Conservation (phyloP, 2,329 filamentous ascomycete genomes). For the Venturia effusa region DNA sequence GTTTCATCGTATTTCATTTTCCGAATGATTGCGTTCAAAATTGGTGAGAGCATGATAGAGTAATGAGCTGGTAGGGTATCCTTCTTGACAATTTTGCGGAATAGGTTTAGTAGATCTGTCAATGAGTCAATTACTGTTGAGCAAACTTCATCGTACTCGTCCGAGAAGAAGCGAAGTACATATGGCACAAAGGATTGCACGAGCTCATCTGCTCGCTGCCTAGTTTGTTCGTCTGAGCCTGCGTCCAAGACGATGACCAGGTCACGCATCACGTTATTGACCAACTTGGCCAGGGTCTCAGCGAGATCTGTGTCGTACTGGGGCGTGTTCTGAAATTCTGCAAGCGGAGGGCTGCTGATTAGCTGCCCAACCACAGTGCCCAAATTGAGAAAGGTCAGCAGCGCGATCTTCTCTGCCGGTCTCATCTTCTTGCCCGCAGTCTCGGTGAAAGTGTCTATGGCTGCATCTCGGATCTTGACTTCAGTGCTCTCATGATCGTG, state of each 20-base stretch:
- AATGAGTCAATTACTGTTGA: constrained; percentile 89
- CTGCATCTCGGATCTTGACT: constrained; percentile 62
- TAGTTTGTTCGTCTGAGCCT: constrained; percentile 50
- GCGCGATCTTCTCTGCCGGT: constrained; percentile 79
- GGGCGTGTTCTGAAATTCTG: constrained; percentile 66
- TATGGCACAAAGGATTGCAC: constrained; percentile 77
- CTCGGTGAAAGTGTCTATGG: constrained; percentile 90
- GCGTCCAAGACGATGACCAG: constrained; percentile 79
- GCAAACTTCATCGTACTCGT: constrained; percentile 97
- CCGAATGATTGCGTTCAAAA: constrained; percentile 80
- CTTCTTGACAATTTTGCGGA: constrained; percentile 64
- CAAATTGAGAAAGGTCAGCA: constrained; percentile 85
- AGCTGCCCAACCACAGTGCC: constrained; percentile 77
- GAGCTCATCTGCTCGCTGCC: constrained; percentile 67
- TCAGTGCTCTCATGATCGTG: constrained; percentile 15
- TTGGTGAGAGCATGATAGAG: constrained; percentile 71
- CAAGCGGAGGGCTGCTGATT: constrained; percentile 68
- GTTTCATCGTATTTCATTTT: constrained; percentile 99
- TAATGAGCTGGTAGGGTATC: constrained; percentile 62
- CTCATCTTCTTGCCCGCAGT: constrained; percentile 99
- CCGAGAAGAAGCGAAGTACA: constrained; percentile 86
- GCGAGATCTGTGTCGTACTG: constrained; percentile 93
- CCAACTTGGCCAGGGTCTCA: constrained; percentile 87
- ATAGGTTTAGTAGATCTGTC: constrained; percentile 81
- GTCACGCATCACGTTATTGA: constrained; percentile 81